Conservation (phyloP, 441 rosid species). For the Mallotus repandus region DNA sequence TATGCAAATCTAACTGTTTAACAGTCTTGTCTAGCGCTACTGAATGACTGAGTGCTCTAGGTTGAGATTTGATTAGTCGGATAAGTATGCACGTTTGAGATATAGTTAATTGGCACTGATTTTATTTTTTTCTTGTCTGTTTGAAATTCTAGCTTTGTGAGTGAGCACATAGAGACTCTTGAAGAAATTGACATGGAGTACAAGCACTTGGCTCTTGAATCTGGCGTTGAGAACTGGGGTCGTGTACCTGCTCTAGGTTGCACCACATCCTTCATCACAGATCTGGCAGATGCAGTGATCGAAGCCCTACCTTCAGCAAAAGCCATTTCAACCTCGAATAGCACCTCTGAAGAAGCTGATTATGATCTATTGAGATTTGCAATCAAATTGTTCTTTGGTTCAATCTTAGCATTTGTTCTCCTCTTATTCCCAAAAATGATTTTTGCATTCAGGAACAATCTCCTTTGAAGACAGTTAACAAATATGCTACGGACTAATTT, state of each 20-base stretch:
- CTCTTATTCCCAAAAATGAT: conserved; percentile 64
- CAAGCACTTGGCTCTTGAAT: conserved; percentile 76
- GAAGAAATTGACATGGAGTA: conserved; percentile 98
- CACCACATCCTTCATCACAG: conserved; percentile 74
- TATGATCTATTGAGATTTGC: conserved; percentile 48
- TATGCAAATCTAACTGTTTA: neutral
- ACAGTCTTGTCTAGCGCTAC: neutral
- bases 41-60: neutral
- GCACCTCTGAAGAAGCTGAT: conserved; percentile 40
- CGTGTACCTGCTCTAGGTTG: conserved; percentile 88
- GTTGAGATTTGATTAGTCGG: neutral
- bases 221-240: conserved; percentile 89
- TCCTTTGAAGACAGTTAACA: conserved; percentile 28
- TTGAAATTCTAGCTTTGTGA: conserved; percentile 67
- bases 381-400: conserved; percentile 70
- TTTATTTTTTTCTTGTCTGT: neutral
- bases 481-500: neutral
- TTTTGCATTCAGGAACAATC: conserved; percentile 54
- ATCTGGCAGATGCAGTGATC: conserved; percentile 89
- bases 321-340: conserved; percentile 41
- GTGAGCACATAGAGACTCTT: conserved; percentile 94
- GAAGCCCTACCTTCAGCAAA: conserved; percentile 83
- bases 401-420: conserved; percentile 66
- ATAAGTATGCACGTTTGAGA: neutral
- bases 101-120: neutral